A percentile compares a stretch with the other conserved stretches of the same genome.
Conservation (phyloP, 2,329 filamentous ascomycete genomes). For the Fragosphaeria purpurea region DNA sequence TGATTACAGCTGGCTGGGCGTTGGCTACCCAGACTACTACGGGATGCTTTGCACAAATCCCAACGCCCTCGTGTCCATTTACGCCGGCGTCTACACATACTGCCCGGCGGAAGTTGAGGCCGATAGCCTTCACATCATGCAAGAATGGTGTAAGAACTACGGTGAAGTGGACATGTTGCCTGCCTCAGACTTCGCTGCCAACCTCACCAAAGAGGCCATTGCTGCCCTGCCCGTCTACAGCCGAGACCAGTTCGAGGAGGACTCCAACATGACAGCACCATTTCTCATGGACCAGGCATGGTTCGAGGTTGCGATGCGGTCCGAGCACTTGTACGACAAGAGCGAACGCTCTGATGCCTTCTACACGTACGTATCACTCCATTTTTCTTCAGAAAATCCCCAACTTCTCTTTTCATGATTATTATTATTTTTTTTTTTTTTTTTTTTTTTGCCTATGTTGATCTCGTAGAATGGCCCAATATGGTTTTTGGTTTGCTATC, state of each 20-base stretch:
- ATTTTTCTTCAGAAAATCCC: background rate
- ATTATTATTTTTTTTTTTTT: background rate
- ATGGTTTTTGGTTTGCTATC: constrained; percentile 11
- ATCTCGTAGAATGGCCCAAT: constrained; percentile 4
- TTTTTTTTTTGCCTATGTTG: background rate
- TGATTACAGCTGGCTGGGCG: constrained; percentile 1
- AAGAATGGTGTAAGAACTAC: background rate
- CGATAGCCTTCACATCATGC: background rate
- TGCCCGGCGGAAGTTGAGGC: constrained; percentile 1
- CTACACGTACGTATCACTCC: constrained; percentile 6
- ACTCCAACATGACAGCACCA: constrained; percentile 2
- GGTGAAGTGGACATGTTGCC: background rate
- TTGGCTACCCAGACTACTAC: constrained; percentile 4
- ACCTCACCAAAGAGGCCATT: constrained; percentile 12
- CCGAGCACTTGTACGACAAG: background rate
- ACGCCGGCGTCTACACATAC: constrained; percentile 6
- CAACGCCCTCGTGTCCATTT: constrained; percentile 4
- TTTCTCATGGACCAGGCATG: constrained; percentile 4
- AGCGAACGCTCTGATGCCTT: background rate
- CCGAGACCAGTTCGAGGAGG: background rate
- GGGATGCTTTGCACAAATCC: constrained; percentile 6
- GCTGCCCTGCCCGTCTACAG: constrained; percentile 3
- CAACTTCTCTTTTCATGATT: background rate
- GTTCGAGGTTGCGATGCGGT: background rate
- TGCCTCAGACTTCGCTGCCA: constrained; percentile 1